Base-by-base conservation (phyloP, 257 asterid genomes). In the Penstemon newberryi region DNA sequence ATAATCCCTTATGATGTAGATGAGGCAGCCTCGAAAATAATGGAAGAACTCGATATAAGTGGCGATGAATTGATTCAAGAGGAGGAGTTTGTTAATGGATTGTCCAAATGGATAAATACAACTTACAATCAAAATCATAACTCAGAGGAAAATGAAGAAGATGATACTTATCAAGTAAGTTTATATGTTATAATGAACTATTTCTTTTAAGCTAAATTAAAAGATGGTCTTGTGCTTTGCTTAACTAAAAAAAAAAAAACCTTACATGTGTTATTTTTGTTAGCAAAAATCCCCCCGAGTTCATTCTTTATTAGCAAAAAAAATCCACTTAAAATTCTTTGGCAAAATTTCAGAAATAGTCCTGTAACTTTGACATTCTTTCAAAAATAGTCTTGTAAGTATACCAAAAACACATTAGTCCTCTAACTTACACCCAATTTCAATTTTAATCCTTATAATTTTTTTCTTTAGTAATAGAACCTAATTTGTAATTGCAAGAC, bases 1-100 rank as follows among this genome's bases (percentile, higher is more conserved):
- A 53, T 52, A 5, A 10, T 53, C 12, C 15, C 52, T 73, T 25
- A 8, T 2, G 56, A 63, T 56, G 54, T 51, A n/a, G 74, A 76
- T 43, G 71, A 57, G 41, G 69, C 70, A 56, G 66, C 70, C 7
- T 58, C 81, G 6, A 84, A 71, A 39, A 75, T 86, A 44, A 75
- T 86, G 84, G 75, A 88, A 62, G 70, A 76, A 61, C 60, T 76
- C 10, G 81, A 80, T 62, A 25, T 7, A 63, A 76, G 71, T 42
- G 70, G 76, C 9, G 81, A 76, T 42, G 7, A 39, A 4, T 50
- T 65, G 66, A 64, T 80, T 39, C 39, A 33, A 5, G 71, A 69
- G 70, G 81, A 70, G 6, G 84, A 80, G 61, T 80, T 80, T 62
- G 59, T 70, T 6, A 33, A 3, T 0, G 77, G 84, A 70, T 40